Percentiles rank a stretch among this genome's conserved stretches.
phyloP scores from a whole-genome alignment of 2,329 filamentous ascomycete genomes.

The Drechslerella dactyloides region DNA sequence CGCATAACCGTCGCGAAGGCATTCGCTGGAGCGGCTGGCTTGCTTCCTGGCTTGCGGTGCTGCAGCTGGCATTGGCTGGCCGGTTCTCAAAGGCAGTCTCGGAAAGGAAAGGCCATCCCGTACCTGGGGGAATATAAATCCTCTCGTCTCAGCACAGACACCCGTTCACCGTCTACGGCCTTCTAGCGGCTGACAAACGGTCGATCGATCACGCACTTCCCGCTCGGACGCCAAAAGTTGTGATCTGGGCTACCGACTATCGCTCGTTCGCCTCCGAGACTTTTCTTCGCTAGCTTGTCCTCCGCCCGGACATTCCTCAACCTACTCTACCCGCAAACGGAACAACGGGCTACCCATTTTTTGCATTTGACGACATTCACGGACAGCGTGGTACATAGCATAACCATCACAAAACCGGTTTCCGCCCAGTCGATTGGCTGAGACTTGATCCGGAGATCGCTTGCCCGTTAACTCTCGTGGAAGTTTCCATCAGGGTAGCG shows the following conservation, averaged over 20 bases:
- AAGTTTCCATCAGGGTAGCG: constrained; percentile 22
- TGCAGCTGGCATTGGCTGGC: background rate
- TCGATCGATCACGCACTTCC: no score
- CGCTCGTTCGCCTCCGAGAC: background rate
- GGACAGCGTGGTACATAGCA: background rate
- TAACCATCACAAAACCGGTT: constrained; percentile 28
- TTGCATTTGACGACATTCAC: background rate
- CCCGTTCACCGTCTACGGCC: background rate
- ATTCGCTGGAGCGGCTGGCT: background rate
- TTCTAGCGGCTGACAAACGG: background rate
- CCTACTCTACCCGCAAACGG: constrained; percentile 22
- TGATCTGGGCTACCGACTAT: background rate
- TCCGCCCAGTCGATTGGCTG: constrained; percentile 28
- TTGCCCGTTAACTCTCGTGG: constrained; percentile 24
- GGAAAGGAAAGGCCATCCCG: no score
- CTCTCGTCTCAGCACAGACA: no score
- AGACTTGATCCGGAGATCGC: constrained; percentile 17
- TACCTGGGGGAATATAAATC: no score
- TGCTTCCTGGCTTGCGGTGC: background rate
- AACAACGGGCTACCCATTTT: background rate
- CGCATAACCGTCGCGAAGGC: background rate
- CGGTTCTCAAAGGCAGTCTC: no score
- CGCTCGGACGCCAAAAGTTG: no score
- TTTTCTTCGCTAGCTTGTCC: constrained; percentile 4
- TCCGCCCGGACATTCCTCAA: background rate